Base-by-base conservation (phyloP, 2,329 filamentous ascomycete species). In the Alternaria infectoria region DNA sequence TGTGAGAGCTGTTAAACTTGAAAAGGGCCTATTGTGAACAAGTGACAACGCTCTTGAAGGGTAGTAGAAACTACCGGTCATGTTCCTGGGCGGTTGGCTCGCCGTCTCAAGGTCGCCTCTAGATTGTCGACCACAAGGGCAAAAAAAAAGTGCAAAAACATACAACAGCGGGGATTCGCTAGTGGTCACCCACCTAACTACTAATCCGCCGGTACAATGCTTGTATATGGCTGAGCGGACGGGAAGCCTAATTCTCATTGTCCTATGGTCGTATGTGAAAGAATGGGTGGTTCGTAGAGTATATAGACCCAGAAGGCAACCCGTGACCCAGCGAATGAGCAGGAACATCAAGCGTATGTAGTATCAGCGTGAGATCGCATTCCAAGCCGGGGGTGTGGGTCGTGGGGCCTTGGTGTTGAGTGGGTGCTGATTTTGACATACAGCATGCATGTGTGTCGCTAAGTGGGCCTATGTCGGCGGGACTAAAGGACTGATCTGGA, bases 291-390 rank as follows among this genome's bases (percentile, higher is more conserved):
- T 0, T n/a, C 12, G 19, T 5, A 0, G 2, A 3, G 1, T 2
- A n/a, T 3, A 23, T 36, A 1, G 3, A 2, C 10, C 28, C 28
- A 12, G 7, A 0, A 1, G 11, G 5, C n/a, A 0, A 0, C 4
- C 2, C 1, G 0, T 3, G 2, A 19, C 28, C 2, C 7, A 30
- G 2, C 17, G 13, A 13, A 9, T 3, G 15, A 9, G 3, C 4
- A 2, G 15, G 12, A 30, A 21, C 17, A n/a, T 10, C 3, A 15
- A 30, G 28, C 28, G 28, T n/a, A 12, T 11, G 12, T 12, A n/a
- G n/a, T n/a, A n/a, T n/a, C n/a, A n/a, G n/a, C n/a, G n/a, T n/a
- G n/a, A n/a, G n/a, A 30, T 30, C 5, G 11, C 13, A 11, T 28
- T 32, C 49, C 8, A 23, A 7, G 49, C 28, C 17, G 28, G 12